Base-by-base conservation (phyloP, 495 filamentous ascomycete genomes). In the Penicillium tannophilum region DNA sequence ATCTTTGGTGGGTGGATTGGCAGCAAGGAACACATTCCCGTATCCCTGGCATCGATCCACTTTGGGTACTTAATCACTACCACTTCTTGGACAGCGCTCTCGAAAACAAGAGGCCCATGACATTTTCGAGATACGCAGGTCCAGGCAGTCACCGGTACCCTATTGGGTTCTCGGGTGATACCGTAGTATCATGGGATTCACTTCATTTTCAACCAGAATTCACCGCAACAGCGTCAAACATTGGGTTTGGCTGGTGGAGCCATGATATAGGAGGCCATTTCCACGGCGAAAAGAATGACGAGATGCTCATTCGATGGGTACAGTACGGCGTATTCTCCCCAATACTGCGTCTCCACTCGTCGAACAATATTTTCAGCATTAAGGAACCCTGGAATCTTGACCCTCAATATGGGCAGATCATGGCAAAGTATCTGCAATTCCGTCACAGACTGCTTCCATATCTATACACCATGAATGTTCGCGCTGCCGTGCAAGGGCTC, bases 1-100 rank as follows among this genome's bases (percentile, higher is more conserved):
- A 86, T 60, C 80, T 87, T 35, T 86, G 81, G 82, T 87, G 84
- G 84, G 71, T 85, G 31, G 84, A 87, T 68, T 87, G 84, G 84
- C 84, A 87, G 66, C 84, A 87, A 67, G 84, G 84, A 2, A 64
- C 60, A 16, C 54, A 72, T 50, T 82, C 82, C 1, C 68, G 67
- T 12, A 76, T 83, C 28, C 78, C 77, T 0, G 84, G 84, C 11
- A 73, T 86, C 36, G 84, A 87, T 64, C 84, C 84, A 0, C 67
- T 87, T 1, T 86, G 84, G 83, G 63, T 86, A n/a, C 74, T 87
- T 47, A 87, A 86, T 63, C 84, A 87, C 58, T 86, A 76, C 60
- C 80, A 84, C 48, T 87, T 79, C 63, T 75, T 85, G 3, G 80
- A 84, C 53, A 79, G 73, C 55, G 60, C 55, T 11, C 72, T 60